Evolutionary conservation across 179 eudicot species (phyloP), one percentile per base, ranked within the genome.

Genomic region (Heliamphora pulchella): DNA sequence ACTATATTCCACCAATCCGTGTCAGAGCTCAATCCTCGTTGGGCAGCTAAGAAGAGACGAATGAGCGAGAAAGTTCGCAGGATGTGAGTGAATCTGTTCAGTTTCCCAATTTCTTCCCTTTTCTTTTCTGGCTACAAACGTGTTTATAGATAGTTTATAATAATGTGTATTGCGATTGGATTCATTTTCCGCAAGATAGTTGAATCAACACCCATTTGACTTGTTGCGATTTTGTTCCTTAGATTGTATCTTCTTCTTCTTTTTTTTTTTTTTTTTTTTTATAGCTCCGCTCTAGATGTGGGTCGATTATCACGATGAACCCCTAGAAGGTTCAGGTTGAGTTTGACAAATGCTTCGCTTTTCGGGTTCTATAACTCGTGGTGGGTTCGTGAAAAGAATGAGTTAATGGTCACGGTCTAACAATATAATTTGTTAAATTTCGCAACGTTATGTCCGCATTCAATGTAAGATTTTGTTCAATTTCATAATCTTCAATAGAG

Each of bases 11-110:
- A 51, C 15, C 2, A 83, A 71, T 85, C 91, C 0, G 62, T 48
- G 67, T 77, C 85, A 14, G 71, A 78, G 64, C 78, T 84, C 41
- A 89, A 90, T 80, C 69, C 81, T 71, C 79, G 58, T 74, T 76
- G 79, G 81, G 78, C 81, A 47, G 82, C 80, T 51, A 87, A 87
- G 85, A 90, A 86, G 61, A 65, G 70, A 58, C 67, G 87, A 80
- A 86, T 90, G 89, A 84, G 78, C 63, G 89, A 90, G 46, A 88
- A 87, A 86, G 93, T 87, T 43, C 87, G 88, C 58, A 82, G 71
- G 13, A 90, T 90, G 93, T 90, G 83, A 84, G 87, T 77, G 39
- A 59, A 31, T 64, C 68, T 11, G 4, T 59, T 59, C 6, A n/a
- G 47, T 14, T 66, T 66, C 17, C 4, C 48, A 66, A 39, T 66